These are phyloP conservation scores for Chlamydomonas incerta DNA, from an alignment of 139 green algal genomes.

Conservation along the genomic window DNA sequence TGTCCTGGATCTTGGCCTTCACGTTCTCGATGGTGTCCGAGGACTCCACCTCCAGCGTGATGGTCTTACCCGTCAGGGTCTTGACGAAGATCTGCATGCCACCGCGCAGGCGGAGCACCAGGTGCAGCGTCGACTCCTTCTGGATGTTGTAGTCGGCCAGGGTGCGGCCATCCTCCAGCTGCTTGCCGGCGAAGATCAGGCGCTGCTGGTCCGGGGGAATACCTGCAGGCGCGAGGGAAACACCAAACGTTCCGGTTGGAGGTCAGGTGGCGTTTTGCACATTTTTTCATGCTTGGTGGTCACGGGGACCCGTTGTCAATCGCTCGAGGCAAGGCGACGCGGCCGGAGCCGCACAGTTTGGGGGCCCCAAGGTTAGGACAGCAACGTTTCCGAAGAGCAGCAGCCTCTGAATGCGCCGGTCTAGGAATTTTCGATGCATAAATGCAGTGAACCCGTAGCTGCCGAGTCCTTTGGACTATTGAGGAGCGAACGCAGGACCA, in stretches of 20 bases:
- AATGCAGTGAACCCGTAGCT: too few relatives aligned
- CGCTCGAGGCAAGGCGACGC: too few relatives aligned
- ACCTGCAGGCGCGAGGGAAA: slow-evolving; percentile 30
- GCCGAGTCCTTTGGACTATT: too few relatives aligned
- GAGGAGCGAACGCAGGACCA: too few relatives aligned
- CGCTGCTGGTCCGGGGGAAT: slow-evolving; percentile 95
- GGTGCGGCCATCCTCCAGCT: slow-evolving; percentile 91
- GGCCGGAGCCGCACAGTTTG: too few relatives aligned
- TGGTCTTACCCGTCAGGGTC: slow-evolving; percentile 97
- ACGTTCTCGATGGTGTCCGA: slow-evolving; percentile 91
- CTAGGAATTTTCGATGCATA: too few relatives aligned
- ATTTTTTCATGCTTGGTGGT: too few relatives aligned
- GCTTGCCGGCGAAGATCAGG: slow-evolving; percentile 96
- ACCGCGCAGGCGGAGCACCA: slow-evolving; percentile 68
- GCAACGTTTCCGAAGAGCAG: too few relatives aligned
- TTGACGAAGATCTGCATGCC: slow-evolving; percentile 93
- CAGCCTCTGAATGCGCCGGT: too few relatives aligned
- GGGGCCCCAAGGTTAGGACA: too few relatives aligned
- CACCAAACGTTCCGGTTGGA: background rate
- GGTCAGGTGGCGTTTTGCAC: too few relatives aligned
- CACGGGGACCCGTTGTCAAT: too few relatives aligned
- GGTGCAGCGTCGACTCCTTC: slow-evolving; percentile 87
- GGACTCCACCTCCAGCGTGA: slow-evolving; percentile 85
- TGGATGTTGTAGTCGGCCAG: slow-evolving; percentile 96
- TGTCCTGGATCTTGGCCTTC: slow-evolving; percentile 89